Evolutionary conservation across 495 filamentous ascomycete species (phyloP).

Genomic region (Cenococcum geophilum): DNA sequence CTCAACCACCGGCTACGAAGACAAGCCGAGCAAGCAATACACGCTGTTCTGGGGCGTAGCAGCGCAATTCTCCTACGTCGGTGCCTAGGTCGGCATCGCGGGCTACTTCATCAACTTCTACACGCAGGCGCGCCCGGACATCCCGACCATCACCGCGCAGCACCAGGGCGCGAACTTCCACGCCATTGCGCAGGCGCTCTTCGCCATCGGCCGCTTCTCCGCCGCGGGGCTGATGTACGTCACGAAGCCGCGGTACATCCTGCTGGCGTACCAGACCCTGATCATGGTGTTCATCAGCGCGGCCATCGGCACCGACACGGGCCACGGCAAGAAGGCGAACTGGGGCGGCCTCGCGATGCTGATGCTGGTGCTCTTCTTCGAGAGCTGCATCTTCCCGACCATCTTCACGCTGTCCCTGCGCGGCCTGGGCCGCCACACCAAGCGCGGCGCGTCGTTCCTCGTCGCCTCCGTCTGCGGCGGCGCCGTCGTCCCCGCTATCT

Average conservation of each 20-base stretch:
- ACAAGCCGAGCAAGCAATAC: slow-evolving; percentile 48
- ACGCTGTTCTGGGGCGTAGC: slow-evolving; percentile 57
- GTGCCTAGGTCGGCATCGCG: slow-evolving; percentile 58
- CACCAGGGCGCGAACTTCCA: slow-evolving; percentile 46
- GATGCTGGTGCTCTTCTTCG: slow-evolving; percentile 62
- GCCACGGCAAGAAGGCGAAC: slow-evolving; percentile 27
- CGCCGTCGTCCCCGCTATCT: slow-evolving; percentile 60
- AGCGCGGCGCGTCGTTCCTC: slow-evolving; percentile 59
- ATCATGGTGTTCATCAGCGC: slow-evolving; percentile 52
- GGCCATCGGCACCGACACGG: slow-evolving; percentile 47
- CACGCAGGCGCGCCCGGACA: slow-evolving; percentile 29
- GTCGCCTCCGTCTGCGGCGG: slow-evolving; percentile 62
- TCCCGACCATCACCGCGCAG: slow-evolving; percentile 11
- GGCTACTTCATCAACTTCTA: slow-evolving; percentile 49
- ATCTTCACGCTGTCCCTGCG: slow-evolving; percentile 64
- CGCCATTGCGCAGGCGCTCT: slow-evolving; percentile 60
- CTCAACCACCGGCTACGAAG: slow-evolving; percentile 38
- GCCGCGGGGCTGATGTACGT: slow-evolving; percentile 47
- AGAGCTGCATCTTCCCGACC: slow-evolving; percentile 57
- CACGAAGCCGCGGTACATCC: slow-evolving; percentile 35
- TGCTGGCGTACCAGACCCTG: slow-evolving; percentile 34
- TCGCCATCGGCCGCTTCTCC: slow-evolving; percentile 60
- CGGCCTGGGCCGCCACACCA: slow-evolving; percentile 64
- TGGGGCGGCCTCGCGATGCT: slow-evolving; percentile 52
- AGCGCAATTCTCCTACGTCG: slow-evolving; percentile 64